Conservation (phyloP, 176 grass and related monocot species). For the Dactylis glomerata region DNA sequence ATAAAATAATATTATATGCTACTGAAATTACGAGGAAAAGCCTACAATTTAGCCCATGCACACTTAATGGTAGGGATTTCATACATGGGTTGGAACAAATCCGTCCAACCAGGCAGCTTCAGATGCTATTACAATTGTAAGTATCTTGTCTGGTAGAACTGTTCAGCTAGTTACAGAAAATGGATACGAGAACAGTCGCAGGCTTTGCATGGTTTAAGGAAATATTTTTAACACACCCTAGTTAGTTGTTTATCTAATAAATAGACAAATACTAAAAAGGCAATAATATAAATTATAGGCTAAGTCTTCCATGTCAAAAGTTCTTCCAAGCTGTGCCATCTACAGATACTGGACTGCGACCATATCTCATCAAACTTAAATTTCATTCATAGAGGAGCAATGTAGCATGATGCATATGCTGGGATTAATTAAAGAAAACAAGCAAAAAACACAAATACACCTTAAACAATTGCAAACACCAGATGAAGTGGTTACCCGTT, state of each 20-base stretch:
- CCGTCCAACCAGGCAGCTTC: background rate
- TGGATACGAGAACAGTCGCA: background rate
- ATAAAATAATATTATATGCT: constrained; percentile 12
- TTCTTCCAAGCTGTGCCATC: background rate
- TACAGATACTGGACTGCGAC: background rate
- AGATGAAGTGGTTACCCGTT: constrained; percentile 9
- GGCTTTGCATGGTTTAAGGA: too few relatives aligned
- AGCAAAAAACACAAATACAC: background rate
- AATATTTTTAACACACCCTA: background rate
- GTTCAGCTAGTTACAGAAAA: background rate
- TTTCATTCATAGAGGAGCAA: constrained; percentile 2
- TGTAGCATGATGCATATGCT: background rate
- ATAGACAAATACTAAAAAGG: background rate
- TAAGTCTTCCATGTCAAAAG: background rate
- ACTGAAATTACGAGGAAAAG: background rate
- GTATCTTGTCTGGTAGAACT: background rate
- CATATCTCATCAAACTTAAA: background rate
- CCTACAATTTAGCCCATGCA: background rate
- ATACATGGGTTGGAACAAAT: background rate
- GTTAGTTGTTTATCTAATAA: background rate
- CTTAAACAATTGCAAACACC: background rate
- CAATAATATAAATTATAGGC: background rate
- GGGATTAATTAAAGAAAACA: background rate
- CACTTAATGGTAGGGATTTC: background rate
- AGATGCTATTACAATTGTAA: background rate